These are phyloP conservation scores for Tricladium varicosporioides DNA, from an alignment of 2,329 filamentous ascomycete species.

Conservation along the genomic window DNA sequence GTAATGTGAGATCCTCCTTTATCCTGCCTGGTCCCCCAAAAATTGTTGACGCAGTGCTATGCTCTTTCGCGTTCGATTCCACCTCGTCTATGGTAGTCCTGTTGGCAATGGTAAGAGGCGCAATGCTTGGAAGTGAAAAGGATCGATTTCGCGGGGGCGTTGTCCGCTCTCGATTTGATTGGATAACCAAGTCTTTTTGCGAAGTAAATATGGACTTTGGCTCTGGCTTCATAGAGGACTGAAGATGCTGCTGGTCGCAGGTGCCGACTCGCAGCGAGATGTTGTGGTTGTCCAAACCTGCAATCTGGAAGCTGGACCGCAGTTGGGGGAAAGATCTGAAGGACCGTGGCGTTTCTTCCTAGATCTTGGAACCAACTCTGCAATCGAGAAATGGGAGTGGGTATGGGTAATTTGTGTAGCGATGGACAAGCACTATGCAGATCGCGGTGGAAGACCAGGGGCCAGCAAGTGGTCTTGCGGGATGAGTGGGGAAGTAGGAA, in stretches of 20 bases:
- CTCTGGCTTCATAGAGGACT: slow-evolving; percentile 20
- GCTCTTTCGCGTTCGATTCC: background rate
- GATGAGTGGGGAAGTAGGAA: too few relatives aligned
- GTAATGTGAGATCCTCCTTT: background rate
- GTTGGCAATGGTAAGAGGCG: slow-evolving; percentile 2
- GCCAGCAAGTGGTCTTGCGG: too few relatives aligned
- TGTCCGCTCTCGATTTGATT: slow-evolving; percentile 5
- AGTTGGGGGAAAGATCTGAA: too few relatives aligned
- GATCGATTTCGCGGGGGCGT: slow-evolving; percentile 1
- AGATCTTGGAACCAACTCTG: too few relatives aligned
- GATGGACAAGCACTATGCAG: too few relatives aligned
- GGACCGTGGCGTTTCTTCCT: too few relatives aligned
- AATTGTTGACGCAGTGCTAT: background rate
- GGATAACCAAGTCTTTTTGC: slow-evolving; percentile 18
- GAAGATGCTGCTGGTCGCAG: background rate
- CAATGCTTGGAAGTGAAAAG: background rate
- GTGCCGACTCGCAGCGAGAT: too few relatives aligned
- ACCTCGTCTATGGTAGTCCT: background rate
- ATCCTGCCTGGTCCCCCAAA: background rate
- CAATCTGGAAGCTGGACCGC: too few relatives aligned
- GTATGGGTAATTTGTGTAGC: too few relatives aligned
- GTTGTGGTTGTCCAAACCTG: too few relatives aligned
- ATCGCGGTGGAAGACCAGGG: too few relatives aligned
- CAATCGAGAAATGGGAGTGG: too few relatives aligned
- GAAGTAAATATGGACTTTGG: slow-evolving; percentile 27